A percentile compares a stretch with the other conserved stretches of the same genome.
Conservation (phyloP, 1,284 basidiomycete species). For the Malassezia vespertilionis region DNA sequence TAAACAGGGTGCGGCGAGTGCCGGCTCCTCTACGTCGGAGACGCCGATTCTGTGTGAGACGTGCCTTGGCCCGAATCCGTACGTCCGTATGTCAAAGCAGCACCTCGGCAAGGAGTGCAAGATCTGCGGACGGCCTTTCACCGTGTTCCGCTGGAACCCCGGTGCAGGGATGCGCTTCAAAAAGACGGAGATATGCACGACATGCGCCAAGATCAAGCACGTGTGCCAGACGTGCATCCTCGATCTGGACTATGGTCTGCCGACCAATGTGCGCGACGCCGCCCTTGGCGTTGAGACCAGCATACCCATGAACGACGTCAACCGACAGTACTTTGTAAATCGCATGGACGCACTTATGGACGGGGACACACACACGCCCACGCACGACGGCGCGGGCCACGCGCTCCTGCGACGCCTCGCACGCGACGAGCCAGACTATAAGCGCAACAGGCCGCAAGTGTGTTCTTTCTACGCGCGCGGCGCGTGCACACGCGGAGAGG, state of each 20-base stretch:
- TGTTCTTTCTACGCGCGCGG: slow-evolving; percentile 96
- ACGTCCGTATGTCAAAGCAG: slow-evolving; percentile 67
- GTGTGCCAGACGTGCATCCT: slow-evolving; percentile 96
- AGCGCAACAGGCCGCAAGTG: slow-evolving; percentile 81
- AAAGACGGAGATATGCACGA: slow-evolving; percentile 95
- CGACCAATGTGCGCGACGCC: slow-evolving; percentile 92
- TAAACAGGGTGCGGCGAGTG: slow-evolving; percentile 44
- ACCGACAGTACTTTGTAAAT: slow-evolving; percentile 73
- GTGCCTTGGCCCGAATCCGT: slow-evolving; percentile 49
- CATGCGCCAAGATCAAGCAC: slow-evolving; percentile 96
- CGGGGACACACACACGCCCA: slow-evolving; percentile 14
- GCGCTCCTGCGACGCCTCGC: slow-evolving; percentile 92
- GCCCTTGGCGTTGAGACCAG: slow-evolving; percentile 75
- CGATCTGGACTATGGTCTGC: slow-evolving; percentile 83
- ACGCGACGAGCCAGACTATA: slow-evolving; percentile 87
- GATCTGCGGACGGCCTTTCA: slow-evolving; percentile 80
- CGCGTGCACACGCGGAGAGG: slow-evolving; percentile 76
- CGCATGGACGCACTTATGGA: slow-evolving; percentile 63
- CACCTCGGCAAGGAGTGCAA: slow-evolving; percentile 84
- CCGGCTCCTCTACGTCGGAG: slow-evolving; percentile 79
- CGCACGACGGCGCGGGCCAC: slow-evolving; percentile 54
- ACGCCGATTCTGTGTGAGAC: slow-evolving; percentile 63
- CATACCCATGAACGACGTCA: slow-evolving; percentile 89
- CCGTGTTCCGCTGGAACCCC: slow-evolving; percentile 96
- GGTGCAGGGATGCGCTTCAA: slow-evolving; percentile 84